Evolutionary conservation across 2,329 filamentous ascomycete species (phyloP).

Genomic region (Dichotomopilus funicola): DNA sequence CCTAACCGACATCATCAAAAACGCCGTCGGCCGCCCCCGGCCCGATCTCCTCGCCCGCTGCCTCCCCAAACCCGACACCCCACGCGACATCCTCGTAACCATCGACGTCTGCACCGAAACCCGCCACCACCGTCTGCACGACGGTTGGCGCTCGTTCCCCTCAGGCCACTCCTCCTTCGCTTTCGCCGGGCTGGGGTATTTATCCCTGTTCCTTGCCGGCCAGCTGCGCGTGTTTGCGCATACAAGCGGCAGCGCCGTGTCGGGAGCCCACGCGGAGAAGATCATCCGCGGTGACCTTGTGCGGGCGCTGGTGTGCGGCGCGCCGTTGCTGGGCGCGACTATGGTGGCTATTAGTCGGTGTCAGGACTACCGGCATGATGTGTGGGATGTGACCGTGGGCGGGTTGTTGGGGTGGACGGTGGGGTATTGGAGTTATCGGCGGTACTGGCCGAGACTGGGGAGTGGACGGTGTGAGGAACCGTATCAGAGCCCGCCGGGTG

Average conservation of each 20-base stretch:
- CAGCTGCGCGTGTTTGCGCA: slow-evolving; percentile 53
- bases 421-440: slow-evolving; percentile 59
- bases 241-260: slow-evolving; percentile 17
- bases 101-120: slow-evolving; percentile 68
- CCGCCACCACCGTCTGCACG: slow-evolving; percentile 62
- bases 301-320: slow-evolving; percentile 50
- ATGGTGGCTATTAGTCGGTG: slow-evolving; percentile 63
- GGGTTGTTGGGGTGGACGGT: slow-evolving; percentile 53
- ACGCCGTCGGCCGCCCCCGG: slow-evolving; percentile 74
- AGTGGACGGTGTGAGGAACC: slow-evolving; percentile 51
- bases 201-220: slow-evolving; percentile 63
- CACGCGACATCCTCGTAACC: slow-evolving; percentile 48
- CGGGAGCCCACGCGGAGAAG: slow-evolving; percentile 23
- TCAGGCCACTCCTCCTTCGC: slow-evolving; percentile 74
- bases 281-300: slow-evolving; percentile 43
- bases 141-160: slow-evolving; percentile 80
- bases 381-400: slow-evolving; percentile 61
- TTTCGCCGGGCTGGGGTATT: slow-evolving; percentile 71
- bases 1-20: slow-evolving; percentile 87
- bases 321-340: slow-evolving; percentile 55
- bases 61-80: slow-evolving; percentile 53
- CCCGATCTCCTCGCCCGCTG: slow-evolving; percentile 67
- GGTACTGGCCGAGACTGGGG: slow-evolving; percentile 54
- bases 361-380: slow-evolving; percentile 65
- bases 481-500: slow-evolving; percentile 38